Evolutionary conservation across 2,329 filamentous ascomycete species (phyloP).

Genomic region (Zymoseptoria ardabiliae): DNA sequence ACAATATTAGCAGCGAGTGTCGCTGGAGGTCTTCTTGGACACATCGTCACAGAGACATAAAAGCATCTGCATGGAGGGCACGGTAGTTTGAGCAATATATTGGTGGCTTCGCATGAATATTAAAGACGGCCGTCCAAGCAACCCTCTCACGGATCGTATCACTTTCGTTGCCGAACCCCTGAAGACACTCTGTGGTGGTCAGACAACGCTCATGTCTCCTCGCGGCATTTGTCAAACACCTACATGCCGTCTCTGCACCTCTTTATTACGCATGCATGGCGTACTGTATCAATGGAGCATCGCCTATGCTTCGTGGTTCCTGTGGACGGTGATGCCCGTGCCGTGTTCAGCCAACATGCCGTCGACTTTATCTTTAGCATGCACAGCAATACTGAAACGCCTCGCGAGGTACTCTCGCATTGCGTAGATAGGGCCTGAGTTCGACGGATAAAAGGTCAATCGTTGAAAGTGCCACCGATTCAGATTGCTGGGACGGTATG

Average conservation of each 20-base stretch:
- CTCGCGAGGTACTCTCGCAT: not conserved
- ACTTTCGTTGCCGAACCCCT: not conserved
- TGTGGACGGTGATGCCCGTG: not conserved
- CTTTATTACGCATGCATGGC: not conserved
- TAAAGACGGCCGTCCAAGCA: not conserved
- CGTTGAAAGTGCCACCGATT: not conserved
- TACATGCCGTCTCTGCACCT: not conserved
- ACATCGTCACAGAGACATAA: not conserved
- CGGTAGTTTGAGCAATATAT: not conserved
- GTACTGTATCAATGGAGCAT: not conserved
- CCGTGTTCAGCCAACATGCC: not conserved
- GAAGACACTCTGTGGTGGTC: not conserved
- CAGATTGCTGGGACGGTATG: not conserved
- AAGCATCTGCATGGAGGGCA: not conserved
- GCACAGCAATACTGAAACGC: not conserved
- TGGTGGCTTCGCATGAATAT: not conserved
- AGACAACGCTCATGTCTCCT: not conserved
- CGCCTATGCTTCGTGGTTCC: not conserved
- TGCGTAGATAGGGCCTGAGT: not conserved
- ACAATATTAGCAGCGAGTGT: not conserved
- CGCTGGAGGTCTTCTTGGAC: not conserved
- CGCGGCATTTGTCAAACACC: not conserved
- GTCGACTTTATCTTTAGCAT: not conserved
- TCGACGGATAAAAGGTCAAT: not conserved
- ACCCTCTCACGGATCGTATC: too few species aligned